Evolutionary conservation across 495 filamentous ascomycete species (phyloP), one percentile per base, ranked within the genome.

Genomic region (Mytilinidion resinicola): DNA sequence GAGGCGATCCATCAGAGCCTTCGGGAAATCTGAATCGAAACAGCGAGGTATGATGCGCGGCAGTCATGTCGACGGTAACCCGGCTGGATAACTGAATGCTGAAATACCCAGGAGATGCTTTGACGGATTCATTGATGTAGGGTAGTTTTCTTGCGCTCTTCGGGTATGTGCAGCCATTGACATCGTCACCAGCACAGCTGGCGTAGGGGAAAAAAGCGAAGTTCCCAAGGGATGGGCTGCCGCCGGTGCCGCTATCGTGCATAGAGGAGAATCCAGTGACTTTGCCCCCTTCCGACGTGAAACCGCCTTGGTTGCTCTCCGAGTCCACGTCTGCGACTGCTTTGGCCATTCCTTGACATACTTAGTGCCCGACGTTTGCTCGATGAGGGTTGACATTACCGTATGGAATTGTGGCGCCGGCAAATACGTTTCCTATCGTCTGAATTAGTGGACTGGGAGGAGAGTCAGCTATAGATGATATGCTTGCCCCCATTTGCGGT

Each of bases 361-460:
- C 14, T 63, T n/a, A 61, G 53, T 42, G 30, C 4, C 14, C 8
- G 9, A 4, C 15, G 25, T 33, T 9, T 2, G 7, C 1, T n/a
- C 35, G 14, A 20, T 36, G 17, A n/a, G 30, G 9, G 9, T 43
- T 1, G 11, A 1, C 12, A 55, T 20, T 51, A 63, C 60, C 61
- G 67, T 85, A 91, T 1, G 87, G 86, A 33, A 90, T 65, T 1
- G 85, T 86, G 4, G 87, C 87, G 1, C 87, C 87, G 1, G 87
- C 73, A 54, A 91, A 91, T 17, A 89, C 85, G 77, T 89, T 85
- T 34, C 85, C 85, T 66, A 34, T 14, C 20, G n/a, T 19, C 15
- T 15, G 11, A 30, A 37, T 59, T 43, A 20, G 21, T 17, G n/a
- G 12, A 9, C 46, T 25, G 8, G 12, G 14, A 20, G 6, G 39